Percentiles rank a stretch among this genome's conserved stretches.
These are phyloP conservation scores for Malania oleifera DNA, from an alignment of 164 flowering plant genomes.

Conservation along the genomic window DNA sequence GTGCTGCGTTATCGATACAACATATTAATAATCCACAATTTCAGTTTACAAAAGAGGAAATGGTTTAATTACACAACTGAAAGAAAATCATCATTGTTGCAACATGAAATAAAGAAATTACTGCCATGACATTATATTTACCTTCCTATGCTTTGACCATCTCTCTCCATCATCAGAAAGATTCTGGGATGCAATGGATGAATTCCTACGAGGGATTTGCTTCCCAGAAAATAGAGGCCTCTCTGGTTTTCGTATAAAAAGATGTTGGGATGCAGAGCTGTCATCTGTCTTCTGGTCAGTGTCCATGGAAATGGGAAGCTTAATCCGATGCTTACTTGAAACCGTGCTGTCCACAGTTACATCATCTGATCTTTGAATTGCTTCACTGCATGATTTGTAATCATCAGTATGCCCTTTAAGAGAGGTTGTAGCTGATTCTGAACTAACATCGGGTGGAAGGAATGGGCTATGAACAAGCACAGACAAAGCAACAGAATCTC, in stretches of 20 bases:
- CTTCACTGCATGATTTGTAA: conserved; percentile 59
- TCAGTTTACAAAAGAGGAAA: neutral
- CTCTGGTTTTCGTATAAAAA: conserved; percentile 35
- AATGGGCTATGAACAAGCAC: conserved; percentile 49
- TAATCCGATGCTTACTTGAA: conserved; percentile 48
- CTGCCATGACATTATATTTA: conserved; percentile 4
- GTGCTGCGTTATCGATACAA: conserved; percentile 29
- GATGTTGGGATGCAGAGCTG: conserved; percentile 53
- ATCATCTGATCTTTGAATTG: conserved; percentile 82
- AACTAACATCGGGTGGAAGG: conserved; percentile 68
- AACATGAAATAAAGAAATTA: conserved; percentile 3
- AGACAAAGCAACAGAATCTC: conserved; percentile 60
- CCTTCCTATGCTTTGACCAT: conserved; percentile 52
- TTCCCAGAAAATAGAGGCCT: conserved; percentile 56
- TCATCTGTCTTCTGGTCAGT: conserved; percentile 65
- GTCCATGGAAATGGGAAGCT: conserved; percentile 46
- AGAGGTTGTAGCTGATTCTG: conserved; percentile 95
- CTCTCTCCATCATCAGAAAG: conserved; percentile 38
- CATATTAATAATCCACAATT: neutral
- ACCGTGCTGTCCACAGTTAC: conserved; percentile 64
- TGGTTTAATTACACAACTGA: neutral
- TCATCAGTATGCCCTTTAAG: conserved; percentile 55
- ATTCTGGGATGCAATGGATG: conserved; percentile 30
- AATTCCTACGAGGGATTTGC: conserved; percentile 59
- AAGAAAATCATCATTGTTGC: neutral